These are phyloP conservation scores for Kodamaea derodonti DNA, from an alignment of 1,139 yeast genomes.

Conservation along the genomic window DNA sequence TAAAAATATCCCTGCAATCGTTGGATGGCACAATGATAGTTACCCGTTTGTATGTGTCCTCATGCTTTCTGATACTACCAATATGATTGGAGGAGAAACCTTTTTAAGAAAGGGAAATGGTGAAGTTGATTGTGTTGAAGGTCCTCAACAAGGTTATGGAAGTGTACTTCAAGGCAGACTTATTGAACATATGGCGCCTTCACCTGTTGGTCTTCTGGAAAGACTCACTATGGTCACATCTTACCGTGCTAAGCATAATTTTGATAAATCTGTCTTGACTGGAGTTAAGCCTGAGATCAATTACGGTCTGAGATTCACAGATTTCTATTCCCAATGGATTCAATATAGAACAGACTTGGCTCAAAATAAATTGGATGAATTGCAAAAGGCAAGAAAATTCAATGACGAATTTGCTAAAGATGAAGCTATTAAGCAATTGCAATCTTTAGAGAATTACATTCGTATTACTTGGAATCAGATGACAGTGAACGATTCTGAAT, in stretches of 20 bases:
- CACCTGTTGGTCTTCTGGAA: conserved; percentile 48
- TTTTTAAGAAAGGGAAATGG: conserved; percentile 43
- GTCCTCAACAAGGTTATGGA: conserved; percentile 53
- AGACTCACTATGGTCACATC: conserved; percentile 50
- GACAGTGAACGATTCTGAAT: conserved; percentile 34
- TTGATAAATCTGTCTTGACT: conserved; percentile 27
- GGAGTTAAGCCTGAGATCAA: conserved; percentile 40
- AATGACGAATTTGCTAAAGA: conserved; percentile 38
- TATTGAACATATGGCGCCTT: conserved; percentile 54
- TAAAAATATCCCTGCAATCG: conserved; percentile 46
- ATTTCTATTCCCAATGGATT: conserved; percentile 37
- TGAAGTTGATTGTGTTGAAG: conserved; percentile 42
- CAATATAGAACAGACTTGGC: conserved; percentile 27
- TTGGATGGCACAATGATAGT: conserved; percentile 58
- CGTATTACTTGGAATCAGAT: conserved; percentile 44
- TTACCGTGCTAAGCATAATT: conserved; percentile 24
- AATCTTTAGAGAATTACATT: conserved; percentile 37
- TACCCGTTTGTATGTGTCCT: conserved; percentile 63
- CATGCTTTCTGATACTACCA: conserved; percentile 55
- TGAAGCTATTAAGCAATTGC: conserved; percentile 29
- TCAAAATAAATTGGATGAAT: conserved; percentile 25
- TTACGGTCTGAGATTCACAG: conserved; percentile 29
- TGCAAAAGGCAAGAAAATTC: conserved; percentile 19
- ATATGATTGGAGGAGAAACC: conserved; percentile 61
- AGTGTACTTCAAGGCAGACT: conserved; percentile 53